Percentiles rank a stretch among this genome's conserved stretches.
Evolutionary conservation across 768 basidiomycete species (phyloP).

Genomic region (Nidularia sp.): DNA sequence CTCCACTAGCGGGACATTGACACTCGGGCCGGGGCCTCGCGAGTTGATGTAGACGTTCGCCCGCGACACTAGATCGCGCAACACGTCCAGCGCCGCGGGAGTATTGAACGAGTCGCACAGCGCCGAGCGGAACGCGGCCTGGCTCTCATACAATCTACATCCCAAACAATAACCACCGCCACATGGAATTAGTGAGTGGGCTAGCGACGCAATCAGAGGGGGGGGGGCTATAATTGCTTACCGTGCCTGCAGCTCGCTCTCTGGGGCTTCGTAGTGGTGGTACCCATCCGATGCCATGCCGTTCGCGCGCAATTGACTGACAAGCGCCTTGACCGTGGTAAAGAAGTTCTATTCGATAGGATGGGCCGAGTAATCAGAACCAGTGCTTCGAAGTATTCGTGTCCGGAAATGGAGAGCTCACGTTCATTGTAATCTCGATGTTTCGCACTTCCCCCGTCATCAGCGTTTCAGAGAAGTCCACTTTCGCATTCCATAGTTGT

Average conservation of each 20-base stretch:
- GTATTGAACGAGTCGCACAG: constrained; percentile 99
- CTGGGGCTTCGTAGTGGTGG: constrained; percentile 63
- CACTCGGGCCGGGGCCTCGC: constrained; percentile 37
- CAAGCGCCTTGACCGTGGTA: constrained; percentile 76
- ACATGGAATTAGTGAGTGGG: too few relatives aligned
- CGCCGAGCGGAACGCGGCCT: constrained; percentile 74
- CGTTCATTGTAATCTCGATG: constrained; percentile 82
- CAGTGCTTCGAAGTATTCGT: not conserved
- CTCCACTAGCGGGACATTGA: constrained; percentile 62
- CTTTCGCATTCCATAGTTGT: constrained; percentile 87
- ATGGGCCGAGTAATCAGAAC: not conserved
- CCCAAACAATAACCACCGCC: constrained; percentile 4
- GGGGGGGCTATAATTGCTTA: constrained; percentile 23
- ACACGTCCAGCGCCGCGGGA: constrained; percentile 68
- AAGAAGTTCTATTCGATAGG: constrained; percentile 80
- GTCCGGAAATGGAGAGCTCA: constrained; percentile 29
- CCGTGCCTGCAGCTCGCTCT: constrained; percentile 66
- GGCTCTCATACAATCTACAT: constrained; percentile 68
- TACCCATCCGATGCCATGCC: constrained; percentile 50
- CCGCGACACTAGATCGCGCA: constrained; percentile 79
- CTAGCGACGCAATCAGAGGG: not conserved
- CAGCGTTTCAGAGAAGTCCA: constrained; percentile 90
- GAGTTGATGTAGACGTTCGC: constrained; percentile 86
- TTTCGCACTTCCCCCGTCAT: constrained; percentile 88
- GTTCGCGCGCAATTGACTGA: constrained; percentile 48